Evolutionary conservation across 371 early-diverging fungal species (phyloP), one percentile per base, ranked within the genome.

Genomic region (Rhizopus microsporus): DNA sequence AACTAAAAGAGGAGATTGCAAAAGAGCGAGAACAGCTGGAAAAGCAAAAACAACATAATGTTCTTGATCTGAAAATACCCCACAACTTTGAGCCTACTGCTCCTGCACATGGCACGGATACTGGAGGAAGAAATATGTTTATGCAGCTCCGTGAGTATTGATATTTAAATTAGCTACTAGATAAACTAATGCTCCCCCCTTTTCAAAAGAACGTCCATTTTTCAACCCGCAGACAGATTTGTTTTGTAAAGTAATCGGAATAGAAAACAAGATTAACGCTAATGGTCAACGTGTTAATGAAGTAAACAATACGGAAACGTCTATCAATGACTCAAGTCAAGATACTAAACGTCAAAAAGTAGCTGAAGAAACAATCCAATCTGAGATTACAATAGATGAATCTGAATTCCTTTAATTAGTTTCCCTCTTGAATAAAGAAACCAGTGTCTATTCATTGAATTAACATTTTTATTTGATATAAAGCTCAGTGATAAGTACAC

Each of bases 141-240:
- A 49, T 35, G 6, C 53, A 65, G 16, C 54, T 56, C 34, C 54
- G 84, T 79, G 57, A 69, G 61, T 64, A 15, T 29, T 6, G 23
- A 15, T 6, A 10, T 23, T 59, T 44, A 15, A 8, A 16, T 56
- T 2, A 33, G 57, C 17, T 33, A 43, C n/a, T 15, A 12, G 10
- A 17, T 44, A 0, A 13, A 5, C 7, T 17, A 44, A 13, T 15
- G 2, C 9, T 16, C 44, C 15, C 15, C 15, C 31, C 15, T 13
- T 4, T 33, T 8, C 13, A 13, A n/a, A 49, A 82, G 84, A 58
- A n/a, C 30, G 54, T 31, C 75, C 78, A 13, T 64, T 65, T n/a
- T 44, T 67, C 13, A 92, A 91, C 62, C 89, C 90, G 1, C 93
- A 92, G 58, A 92, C 90, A 7, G 73, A 56, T 1, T 68, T 54